A percentile compares a stretch with the other conserved stretches of the same genome.
Conservation (phyloP, 305 asterid genomes). For the Solanum hybrid region DNA sequence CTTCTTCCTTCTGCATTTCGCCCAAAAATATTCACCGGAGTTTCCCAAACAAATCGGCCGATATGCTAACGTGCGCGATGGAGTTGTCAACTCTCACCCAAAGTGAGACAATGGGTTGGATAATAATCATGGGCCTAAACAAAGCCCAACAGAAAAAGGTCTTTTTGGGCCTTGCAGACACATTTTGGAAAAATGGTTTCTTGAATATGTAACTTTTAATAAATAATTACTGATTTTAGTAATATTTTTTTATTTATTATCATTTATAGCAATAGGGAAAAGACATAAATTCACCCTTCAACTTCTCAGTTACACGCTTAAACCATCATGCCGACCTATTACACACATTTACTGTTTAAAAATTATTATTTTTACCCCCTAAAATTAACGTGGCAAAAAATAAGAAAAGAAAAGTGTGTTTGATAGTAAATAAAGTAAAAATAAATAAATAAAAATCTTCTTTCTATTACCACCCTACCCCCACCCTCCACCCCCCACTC, state of each 20-base stretch:
- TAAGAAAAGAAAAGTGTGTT: not conserved
- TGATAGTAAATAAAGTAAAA: not conserved
- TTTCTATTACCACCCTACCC: not conserved
- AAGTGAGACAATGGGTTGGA: not conserved
- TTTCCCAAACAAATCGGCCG: not conserved
- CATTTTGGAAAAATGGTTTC: not conserved
- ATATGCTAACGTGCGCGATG: not conserved
- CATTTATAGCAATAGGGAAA: not conserved
- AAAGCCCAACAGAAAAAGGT: not conserved
- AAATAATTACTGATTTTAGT: not conserved
- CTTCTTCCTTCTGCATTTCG: constrained; percentile 64
- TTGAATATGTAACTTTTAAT: no score
- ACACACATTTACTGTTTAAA: not conserved
- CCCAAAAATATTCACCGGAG: not conserved
- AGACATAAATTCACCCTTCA: not conserved
- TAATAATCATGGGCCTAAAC: not conserved
- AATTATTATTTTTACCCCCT: not conserved
- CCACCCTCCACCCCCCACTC: not conserved
- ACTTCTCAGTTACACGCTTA: not conserved
- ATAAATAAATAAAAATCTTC: not conserved
- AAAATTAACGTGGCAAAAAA: not conserved
- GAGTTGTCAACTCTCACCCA: not conserved
- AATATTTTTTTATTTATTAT: no score
- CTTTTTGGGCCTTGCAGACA: not conserved
- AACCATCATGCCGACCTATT: not conserved